Percentiles rank a stretch among this genome's conserved stretches.
phyloP scores from a whole-genome alignment of 164 flowering plant genomes.

The Vitis riparia region DNA sequence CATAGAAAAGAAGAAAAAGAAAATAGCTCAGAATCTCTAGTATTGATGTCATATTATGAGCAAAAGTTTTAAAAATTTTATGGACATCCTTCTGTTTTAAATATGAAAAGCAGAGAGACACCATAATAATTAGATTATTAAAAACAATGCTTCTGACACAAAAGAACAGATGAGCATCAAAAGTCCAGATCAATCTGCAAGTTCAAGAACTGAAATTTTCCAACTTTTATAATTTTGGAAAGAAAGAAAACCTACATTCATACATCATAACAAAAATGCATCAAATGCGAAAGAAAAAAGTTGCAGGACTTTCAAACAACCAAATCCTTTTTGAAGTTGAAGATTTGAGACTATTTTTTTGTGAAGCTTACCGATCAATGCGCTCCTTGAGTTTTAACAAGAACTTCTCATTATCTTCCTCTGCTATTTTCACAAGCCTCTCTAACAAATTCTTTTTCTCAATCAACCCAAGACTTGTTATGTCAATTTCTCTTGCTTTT shows the following conservation, averaged over 20 bases:
- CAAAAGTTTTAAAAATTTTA: not conserved
- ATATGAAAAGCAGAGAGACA: no score
- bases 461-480: constrained; percentile 17
- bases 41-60: not conserved
- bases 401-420: constrained; percentile 33
- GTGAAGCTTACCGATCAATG: constrained; percentile 15
- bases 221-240: no score
- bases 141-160: not conserved
- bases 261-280: no score
- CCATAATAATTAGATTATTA: no score
- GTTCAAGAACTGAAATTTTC: not conserved
- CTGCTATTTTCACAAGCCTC: constrained; percentile 26
- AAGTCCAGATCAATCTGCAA: not conserved
- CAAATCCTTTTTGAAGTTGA: no score
- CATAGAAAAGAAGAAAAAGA: not conserved
- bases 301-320: not conserved
- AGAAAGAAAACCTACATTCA: no score
- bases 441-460: constrained; percentile 30
- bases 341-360: no score
- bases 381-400: constrained; percentile 27
- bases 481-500: constrained; percentile 24
- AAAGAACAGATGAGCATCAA: not conserved
- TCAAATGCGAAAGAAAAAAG: not conserved
- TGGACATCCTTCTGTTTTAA: no score
- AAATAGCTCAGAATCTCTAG: not conserved